Percentiles rank a stretch among this genome's conserved stretches.
Conservation (phyloP, 1,284 basidiomycete species). For the Trichosporon ovoides region DNA sequence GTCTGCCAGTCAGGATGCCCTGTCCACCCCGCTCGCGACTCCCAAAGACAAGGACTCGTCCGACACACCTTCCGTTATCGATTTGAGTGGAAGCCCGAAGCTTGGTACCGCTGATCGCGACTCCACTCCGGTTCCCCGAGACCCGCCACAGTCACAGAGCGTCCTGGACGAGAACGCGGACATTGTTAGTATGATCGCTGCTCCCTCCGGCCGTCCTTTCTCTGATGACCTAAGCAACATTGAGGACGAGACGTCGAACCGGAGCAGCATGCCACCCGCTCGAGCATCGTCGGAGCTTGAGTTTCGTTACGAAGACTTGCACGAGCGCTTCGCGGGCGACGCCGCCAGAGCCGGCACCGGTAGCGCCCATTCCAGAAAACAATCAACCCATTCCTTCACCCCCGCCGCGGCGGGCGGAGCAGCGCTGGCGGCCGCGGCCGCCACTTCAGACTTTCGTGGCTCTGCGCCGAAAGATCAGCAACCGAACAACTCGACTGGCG, state of each 20-base stretch:
- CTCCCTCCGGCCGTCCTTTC: not conserved
- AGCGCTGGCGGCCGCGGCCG: slow-evolving; percentile 2
- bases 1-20: not conserved
- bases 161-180: slow-evolving; percentile 17
- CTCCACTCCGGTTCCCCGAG: not conserved
- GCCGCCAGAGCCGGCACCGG: not conserved
- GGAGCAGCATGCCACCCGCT: slow-evolving; percentile 16
- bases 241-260: slow-evolving; percentile 12
- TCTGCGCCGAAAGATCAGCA: not conserved
- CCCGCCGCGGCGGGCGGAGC: not conserved
- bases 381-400: not conserved
- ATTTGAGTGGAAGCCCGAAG: not conserved
- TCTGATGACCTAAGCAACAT: not conserved
- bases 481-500: not conserved
- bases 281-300: slow-evolving; percentile 20
- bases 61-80: not conserved
- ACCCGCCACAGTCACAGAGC: not conserved
- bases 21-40: not conserved
- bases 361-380: not conserved
- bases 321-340: slow-evolving; percentile 18
- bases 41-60: not conserved
- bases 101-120: not conserved
- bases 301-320: slow-evolving; percentile 20
- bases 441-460: slow-evolving; percentile 10
- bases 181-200: slow-evolving; percentile 18